Evolutionary conservation across 1,139 yeast genomes (phyloP).

Genomic region (Hyphopichia pseudoburtonii): DNA sequence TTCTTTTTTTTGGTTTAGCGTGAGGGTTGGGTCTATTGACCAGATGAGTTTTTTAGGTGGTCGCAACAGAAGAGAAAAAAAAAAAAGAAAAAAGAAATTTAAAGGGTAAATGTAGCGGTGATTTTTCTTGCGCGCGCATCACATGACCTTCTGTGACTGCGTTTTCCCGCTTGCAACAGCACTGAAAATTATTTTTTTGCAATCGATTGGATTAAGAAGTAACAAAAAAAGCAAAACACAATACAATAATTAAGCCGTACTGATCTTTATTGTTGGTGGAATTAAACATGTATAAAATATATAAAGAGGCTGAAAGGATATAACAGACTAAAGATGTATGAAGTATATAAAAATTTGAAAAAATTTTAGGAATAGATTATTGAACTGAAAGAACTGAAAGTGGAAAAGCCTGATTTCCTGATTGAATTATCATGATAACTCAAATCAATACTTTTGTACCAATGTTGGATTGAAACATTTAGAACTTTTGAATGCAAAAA

Average conservation of each 20-base stretch:
- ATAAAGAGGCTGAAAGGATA: background rate
- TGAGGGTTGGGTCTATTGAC: background rate
- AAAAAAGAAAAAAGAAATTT: background rate
- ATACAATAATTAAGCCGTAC: background rate
- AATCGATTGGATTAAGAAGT: background rate
- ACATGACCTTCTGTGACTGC: conserved; percentile 1
- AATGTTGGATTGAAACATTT: no score
- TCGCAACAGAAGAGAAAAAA: background rate
- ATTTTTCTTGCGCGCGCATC: no score
- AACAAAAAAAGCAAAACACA: background rate
- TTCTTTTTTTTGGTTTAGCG: background rate
- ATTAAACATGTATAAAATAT: background rate
- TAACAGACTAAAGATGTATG: background rate
- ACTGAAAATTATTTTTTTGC: background rate
- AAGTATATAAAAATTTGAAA: background rate
- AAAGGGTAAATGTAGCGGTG: background rate
- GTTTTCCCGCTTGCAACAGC: no score
- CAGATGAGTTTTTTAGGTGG: background rate
- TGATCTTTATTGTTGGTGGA: no score
- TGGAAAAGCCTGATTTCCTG: no score
- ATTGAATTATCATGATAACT: no score
- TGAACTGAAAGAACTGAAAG: background rate
- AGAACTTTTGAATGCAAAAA: background rate
- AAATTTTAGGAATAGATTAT: no score
- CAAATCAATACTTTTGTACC: no score